Evolutionary conservation across 352 stramenopile species (phyloP).

Genomic region (Pythium rhizo-oryzae): DNA sequence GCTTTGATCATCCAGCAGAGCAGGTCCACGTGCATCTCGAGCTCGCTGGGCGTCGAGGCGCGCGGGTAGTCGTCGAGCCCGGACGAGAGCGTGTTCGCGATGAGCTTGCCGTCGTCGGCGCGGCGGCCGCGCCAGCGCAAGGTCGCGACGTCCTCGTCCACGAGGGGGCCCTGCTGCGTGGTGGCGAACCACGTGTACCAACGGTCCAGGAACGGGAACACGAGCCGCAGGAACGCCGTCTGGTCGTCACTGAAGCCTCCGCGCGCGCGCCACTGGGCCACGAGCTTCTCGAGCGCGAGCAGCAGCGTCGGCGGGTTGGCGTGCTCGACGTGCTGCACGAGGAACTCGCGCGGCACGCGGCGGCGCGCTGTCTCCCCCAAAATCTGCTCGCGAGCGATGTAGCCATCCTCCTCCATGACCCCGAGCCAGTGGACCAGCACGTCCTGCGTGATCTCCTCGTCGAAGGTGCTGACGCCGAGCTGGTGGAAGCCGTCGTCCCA

Average conservation of each 20-base stretch:
- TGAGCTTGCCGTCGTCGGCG: slow-evolving; percentile 72
- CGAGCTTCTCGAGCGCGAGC: slow-evolving; percentile 81
- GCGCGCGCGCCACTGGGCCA: slow-evolving; percentile 34
- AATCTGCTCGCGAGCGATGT: slow-evolving; percentile 94
- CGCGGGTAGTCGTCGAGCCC: slow-evolving; percentile 94
- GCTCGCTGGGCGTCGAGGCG: slow-evolving; percentile 61
- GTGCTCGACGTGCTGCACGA: slow-evolving; percentile 90
- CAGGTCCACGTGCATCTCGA: slow-evolving; percentile 92
- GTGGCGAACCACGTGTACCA: slow-evolving; percentile 82
- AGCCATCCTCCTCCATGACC: slow-evolving; percentile 87
- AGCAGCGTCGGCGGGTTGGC: slow-evolving; percentile 93
- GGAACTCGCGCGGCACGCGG: slow-evolving; percentile 88
- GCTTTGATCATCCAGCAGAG: slow-evolving; percentile 89
- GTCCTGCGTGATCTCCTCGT: slow-evolving; percentile 70
- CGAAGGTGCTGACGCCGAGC: slow-evolving; percentile 80
- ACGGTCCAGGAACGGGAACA: slow-evolving; percentile 72
- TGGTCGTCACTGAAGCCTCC: background rate
- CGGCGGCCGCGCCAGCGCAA: slow-evolving; percentile 86
- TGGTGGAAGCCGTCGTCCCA: slow-evolving; percentile 97
- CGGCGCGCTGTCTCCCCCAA: slow-evolving; percentile 61
- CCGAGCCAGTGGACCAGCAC: slow-evolving; percentile 89
- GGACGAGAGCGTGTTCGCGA: slow-evolving; percentile 91
- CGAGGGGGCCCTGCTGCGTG: slow-evolving; percentile 55
- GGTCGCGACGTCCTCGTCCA: slow-evolving; percentile 33
- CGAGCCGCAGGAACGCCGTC: slow-evolving; percentile 39